Evolutionary conservation across 2,329 filamentous ascomycete species (phyloP).

Genomic region (Calonectria hawksworthii): DNA sequence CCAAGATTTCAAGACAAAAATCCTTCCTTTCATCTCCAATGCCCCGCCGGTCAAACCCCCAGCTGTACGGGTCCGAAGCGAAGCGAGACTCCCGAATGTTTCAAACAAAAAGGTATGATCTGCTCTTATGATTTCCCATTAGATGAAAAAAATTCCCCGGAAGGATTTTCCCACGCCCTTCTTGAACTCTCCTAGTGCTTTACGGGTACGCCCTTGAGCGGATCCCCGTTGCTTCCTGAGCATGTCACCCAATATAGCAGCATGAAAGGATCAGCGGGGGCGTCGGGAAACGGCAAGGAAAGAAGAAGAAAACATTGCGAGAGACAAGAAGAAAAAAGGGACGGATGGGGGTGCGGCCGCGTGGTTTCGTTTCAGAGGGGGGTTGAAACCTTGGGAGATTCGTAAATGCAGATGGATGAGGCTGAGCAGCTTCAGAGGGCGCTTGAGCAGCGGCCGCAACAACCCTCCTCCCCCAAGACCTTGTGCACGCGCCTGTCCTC

Average conservation of each 20-base stretch:
- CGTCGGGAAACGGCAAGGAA: not conserved
- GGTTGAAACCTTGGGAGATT: slow-evolving; percentile 3
- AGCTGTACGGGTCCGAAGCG: not conserved
- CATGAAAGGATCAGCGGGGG: not conserved
- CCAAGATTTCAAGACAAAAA: not conserved
- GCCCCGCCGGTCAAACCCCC: not conserved
- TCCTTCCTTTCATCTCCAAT: not conserved
- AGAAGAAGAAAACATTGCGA: not conserved
- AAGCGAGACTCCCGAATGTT: slow-evolving; percentile 6
- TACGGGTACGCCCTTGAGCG: not conserved
- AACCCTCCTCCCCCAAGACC: not conserved
- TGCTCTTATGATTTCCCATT: not conserved
- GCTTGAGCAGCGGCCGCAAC: not conserved
- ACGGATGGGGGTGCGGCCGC: not conserved
- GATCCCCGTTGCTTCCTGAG: not conserved
- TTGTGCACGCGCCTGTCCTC: not conserved
- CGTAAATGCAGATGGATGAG: slow-evolving; percentile 17
- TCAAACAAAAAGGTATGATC: not conserved
- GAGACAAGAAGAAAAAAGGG: not conserved
- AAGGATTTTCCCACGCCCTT: not conserved
- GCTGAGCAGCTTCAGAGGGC: not conserved
- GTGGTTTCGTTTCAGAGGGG: slow-evolving; percentile 7
- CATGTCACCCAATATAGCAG: not conserved
- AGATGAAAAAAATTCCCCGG: not conserved
- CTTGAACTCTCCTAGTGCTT: not conserved